phyloP scores from a whole-genome alignment of 176 grass and related monocot genomes.

The Zea mays region DNA sequence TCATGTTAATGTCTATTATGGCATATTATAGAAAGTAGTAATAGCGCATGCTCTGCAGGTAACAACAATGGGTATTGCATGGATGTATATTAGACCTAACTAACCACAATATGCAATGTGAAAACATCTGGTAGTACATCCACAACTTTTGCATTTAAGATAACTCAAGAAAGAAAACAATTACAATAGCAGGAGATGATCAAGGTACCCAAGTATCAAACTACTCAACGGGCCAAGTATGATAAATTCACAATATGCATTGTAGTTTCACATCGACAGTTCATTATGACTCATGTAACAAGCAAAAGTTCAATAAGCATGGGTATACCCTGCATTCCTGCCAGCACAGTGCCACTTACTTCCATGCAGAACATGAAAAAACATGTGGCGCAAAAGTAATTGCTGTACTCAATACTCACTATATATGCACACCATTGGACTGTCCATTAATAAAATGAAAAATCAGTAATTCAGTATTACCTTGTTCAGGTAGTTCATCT shows the following conservation, averaged over 20 bases:
- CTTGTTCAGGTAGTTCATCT: constrained; percentile 99
- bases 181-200: background rate
- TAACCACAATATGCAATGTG: background rate
- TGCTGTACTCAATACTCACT: background rate
- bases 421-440: background rate
- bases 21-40: background rate
- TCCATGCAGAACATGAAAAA: background rate
- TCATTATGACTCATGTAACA: background rate
- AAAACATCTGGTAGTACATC: background rate
- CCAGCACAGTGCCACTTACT: background rate
- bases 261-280: background rate
- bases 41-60: background rate
- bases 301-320: background rate
- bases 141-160: background rate
- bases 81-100: background rate
- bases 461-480: constrained; percentile 43
- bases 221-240: background rate
- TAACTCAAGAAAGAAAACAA: background rate
- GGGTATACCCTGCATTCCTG: background rate
- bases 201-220: background rate
- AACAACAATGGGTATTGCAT: background rate
- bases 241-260: background rate
- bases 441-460: background rate
- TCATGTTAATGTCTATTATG: background rate
- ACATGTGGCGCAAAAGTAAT: background rate